A percentile compares a stretch with the other conserved stretches of the same genome.
phyloP scores from a whole-genome alignment of 768 basidiomycete species.

The Phaeolepiota aurea region DNA sequence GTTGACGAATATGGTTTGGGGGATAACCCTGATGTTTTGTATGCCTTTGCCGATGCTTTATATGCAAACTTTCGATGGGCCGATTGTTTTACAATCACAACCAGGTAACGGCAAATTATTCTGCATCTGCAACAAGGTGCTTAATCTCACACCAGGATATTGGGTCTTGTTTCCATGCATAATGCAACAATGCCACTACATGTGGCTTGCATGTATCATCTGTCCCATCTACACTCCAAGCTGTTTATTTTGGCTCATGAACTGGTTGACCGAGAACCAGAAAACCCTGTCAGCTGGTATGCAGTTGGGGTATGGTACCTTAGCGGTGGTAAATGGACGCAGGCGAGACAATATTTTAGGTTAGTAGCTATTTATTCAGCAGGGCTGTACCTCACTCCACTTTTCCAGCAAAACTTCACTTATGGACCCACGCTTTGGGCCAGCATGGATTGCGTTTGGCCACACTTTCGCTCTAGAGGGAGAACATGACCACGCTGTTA shows the following conservation, averaged over 20 bases:
- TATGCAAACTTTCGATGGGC: slow-evolving; percentile 89
- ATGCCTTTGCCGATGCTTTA: slow-evolving; percentile 83
- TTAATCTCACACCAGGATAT: no score
- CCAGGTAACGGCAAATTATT: no score
- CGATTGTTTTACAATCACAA: slow-evolving; percentile 87
- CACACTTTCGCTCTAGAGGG: slow-evolving; percentile 97
- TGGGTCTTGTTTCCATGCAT: slow-evolving; percentile 79
- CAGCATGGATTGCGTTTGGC: slow-evolving; percentile 96
- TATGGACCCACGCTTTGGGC: slow-evolving; percentile 93
- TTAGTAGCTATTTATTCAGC: slow-evolving; percentile 16
- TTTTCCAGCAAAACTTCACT: slow-evolving; percentile 79
- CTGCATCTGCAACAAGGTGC: no score
- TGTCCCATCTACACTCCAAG: slow-evolving; percentile 83
- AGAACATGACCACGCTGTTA: slow-evolving; percentile 97
- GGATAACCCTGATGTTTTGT: slow-evolving; percentile 90
- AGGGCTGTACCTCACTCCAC: slow-evolving; percentile 4
- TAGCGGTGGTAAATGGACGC: slow-evolving; percentile 76
- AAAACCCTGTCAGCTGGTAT: slow-evolving; percentile 94
- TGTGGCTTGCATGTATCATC: slow-evolving; percentile 96
- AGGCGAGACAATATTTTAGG: slow-evolving; percentile 95
- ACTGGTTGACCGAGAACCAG: slow-evolving; percentile 89
- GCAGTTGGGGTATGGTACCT: slow-evolving; percentile 98
- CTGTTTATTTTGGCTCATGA: slow-evolving; percentile 96
- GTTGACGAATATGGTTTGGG: slow-evolving; percentile 77
- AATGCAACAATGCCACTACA: slow-evolving; percentile 87